phyloP scores from a whole-genome alignment of 371 early-diverging fungal genomes.

The Apophysomyces sp. region DNA sequence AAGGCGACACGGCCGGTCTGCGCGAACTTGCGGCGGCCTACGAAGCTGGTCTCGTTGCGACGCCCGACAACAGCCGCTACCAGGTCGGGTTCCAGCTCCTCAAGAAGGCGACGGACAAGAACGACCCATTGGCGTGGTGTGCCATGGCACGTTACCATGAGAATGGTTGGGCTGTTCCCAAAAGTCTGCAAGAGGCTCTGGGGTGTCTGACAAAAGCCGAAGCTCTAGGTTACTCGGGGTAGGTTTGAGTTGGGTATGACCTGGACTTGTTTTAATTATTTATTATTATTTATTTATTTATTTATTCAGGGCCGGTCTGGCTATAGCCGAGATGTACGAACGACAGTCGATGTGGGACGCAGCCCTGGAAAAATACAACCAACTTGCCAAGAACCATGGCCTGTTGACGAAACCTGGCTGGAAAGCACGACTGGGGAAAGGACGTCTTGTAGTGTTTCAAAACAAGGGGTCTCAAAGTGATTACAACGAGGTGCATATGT shows the following conservation, averaged over 20 bases:
- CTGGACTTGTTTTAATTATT: background rate
- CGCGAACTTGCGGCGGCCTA: conserved; percentile 8
- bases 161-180: conserved; percentile 15
- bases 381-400: conserved; percentile 2
- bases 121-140: conserved; percentile 15
- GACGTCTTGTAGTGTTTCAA: conserved; percentile 14
- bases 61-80: conserved; percentile 3
- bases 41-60: background rate
- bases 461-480: background rate
- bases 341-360: conserved; percentile 5
- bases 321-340: conserved; percentile 17
- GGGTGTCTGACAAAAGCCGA: conserved; percentile 24
- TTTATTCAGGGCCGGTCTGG: conserved; percentile 15
- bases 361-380: conserved; percentile 13
- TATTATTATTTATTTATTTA: background rate
- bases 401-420: conserved; percentile 9
- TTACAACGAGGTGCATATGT: background rate
- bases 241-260: conserved; percentile 2
- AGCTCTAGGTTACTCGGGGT: conserved; percentile 24
- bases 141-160: conserved; percentile 32
- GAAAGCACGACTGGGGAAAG: conserved; percentile 11
- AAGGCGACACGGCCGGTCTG: conserved; percentile 15
- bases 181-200: conserved; percentile 16
- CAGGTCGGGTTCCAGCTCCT: conserved; percentile 8
- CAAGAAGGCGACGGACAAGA: conserved; percentile 3